Base-by-base conservation (phyloP, 2,329 filamentous ascomycete species). In the Ceratocystiopsis minuta region DNA sequence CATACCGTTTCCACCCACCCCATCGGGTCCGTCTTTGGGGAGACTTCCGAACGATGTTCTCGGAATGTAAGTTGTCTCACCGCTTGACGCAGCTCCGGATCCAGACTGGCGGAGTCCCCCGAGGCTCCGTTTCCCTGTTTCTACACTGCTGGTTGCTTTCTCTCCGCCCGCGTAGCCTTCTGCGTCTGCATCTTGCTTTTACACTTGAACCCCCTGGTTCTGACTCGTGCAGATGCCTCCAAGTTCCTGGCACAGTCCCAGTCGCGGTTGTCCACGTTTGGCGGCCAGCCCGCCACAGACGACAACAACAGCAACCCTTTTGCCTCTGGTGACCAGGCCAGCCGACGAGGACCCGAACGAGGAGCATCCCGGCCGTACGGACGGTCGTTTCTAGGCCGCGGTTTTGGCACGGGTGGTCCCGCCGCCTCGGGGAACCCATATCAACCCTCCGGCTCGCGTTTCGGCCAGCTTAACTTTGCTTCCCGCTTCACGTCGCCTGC, bases 231-330 rank as follows among this genome's bases (percentile, higher is more conserved):
- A 95, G 90, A 96, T 78, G 90, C 90, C 54, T 96, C 88, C 51
- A 80, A 80, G 52, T 98, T 98, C 60, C 76, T 98, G 53, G 84
- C 87, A 47, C 90, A 96, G 72, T 95, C 87, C 51, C 87, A 94
- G 67, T 93, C 87, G 47, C 80, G 85, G 48, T 68, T 96, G 54
- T 84, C 80, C 51, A 75, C 66, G 58, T 76, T 86, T 41, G 72
- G 24, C 11, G 24, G 66, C 62, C 73, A 80, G 57, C 61, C 47
- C 15, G n/a, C 74, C 43, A 57, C 63, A 48, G 63, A 60, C 47
- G 61, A 61, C 42, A 41, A 36, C 40, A 42, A 39, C 55, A 60
- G 16, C 16, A 44, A 20, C 33, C 42, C 55, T 40, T 49, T 37
- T 5, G 45, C 24, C 24, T 28, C 24, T 28, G 6, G 37, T 34